Conservation (phyloP, 2,329 filamentous ascomycete genomes). For the Sporothrix euskadiensis region DNA sequence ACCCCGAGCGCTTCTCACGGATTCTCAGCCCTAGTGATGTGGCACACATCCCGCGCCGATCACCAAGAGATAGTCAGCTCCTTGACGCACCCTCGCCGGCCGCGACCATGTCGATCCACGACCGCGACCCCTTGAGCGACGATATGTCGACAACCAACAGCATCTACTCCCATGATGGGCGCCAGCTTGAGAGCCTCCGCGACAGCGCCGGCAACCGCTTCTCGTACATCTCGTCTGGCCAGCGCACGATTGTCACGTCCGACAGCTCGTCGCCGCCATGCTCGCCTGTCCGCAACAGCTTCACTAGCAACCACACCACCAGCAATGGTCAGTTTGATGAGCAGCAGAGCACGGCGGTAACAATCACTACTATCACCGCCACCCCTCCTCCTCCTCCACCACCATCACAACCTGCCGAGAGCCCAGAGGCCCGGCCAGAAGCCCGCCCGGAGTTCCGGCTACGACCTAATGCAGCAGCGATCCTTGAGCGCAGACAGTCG, state of each 20-base stretch:
- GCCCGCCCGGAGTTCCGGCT: conserved; percentile 42
- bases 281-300: conserved; percentile 58
- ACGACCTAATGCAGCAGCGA: conserved; percentile 56
- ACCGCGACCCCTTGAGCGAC: conserved; percentile 51
- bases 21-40: conserved; percentile 42
- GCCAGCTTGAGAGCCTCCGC: conserved; percentile 58
- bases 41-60: conserved; percentile 36
- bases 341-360: conserved; percentile 31
- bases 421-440: conserved; percentile 41
- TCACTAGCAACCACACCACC: conserved; percentile 41
- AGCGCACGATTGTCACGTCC: conserved; percentile 61
- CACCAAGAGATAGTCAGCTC: conserved; percentile 34
- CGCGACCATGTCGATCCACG: conserved; percentile 35
- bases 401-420: not conserved
- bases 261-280: conserved; percentile 58
- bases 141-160: conserved; percentile 60
- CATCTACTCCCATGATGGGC: conserved; percentile 59
- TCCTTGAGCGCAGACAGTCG: conserved; percentile 54
- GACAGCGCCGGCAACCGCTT: conserved; percentile 56
- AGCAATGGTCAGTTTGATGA: conserved; percentile 36
- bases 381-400: not conserved
- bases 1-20: conserved; percentile 50
- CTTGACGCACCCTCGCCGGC: conserved; percentile 31
- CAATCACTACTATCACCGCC: not conserved
- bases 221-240: conserved; percentile 61